A percentile compares a stretch with the other conserved stretches of the same genome.
Conservation (phyloP, 108 stramenopile genomes). For the Conticribra guillardii region DNA sequence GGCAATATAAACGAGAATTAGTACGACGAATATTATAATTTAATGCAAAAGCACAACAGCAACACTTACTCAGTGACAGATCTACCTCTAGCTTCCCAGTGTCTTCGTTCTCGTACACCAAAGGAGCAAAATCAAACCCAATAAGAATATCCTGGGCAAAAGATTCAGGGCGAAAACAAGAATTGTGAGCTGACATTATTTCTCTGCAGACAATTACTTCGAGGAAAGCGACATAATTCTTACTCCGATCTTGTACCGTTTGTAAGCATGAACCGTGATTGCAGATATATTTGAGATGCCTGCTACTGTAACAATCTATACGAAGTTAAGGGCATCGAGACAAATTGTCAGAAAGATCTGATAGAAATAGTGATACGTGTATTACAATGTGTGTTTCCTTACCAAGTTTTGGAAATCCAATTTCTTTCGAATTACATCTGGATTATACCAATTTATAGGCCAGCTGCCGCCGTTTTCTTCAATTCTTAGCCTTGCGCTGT, state of each 20-base stretch:
- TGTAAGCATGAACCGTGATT: conserved; percentile 38
- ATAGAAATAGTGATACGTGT: no score
- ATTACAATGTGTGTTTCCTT: not conserved
- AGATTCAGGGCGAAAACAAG: not conserved
- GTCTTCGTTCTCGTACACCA: conserved; percentile 21
- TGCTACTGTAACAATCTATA: conserved; percentile 23
- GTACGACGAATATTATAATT: not conserved
- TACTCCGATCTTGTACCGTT: conserved; percentile 27
- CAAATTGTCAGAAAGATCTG: no score
- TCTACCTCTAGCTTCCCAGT: conserved; percentile 20
- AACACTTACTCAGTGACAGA: conserved; percentile 1
- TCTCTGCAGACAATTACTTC: no score
- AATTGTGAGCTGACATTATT: not conserved
- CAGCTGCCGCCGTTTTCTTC: conserved; percentile 30
- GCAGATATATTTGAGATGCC: conserved; percentile 44
- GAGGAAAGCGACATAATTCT: no score
- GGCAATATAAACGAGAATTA: not conserved
- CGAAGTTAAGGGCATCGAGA: not conserved
- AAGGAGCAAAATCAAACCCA: conserved; percentile 38
- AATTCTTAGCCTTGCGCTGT: conserved; percentile 29
- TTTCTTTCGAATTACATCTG: conserved; percentile 26
- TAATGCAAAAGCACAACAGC: no score
- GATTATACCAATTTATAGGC: conserved; percentile 36
- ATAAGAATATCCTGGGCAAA: conserved; percentile 20
- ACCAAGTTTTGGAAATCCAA: conserved; percentile 37